Evolutionary conservation across 129 eudicot species (phyloP), one percentile per base, ranked within the genome.

Genomic region (Gnaphalium uliginosum): DNA sequence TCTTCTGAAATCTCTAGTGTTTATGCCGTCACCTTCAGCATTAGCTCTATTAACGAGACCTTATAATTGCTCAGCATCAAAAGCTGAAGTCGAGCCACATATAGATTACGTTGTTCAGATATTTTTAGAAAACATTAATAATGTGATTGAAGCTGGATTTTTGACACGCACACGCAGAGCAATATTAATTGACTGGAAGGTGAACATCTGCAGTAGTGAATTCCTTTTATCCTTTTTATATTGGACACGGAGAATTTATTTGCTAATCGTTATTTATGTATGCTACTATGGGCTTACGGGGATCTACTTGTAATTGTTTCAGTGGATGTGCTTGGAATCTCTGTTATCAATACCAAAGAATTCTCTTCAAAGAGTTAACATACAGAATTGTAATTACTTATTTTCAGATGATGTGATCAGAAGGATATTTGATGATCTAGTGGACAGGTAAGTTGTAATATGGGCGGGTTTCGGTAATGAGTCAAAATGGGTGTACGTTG

Each of bases 271-370:
- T 18, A 69, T 18, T 68, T 21, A 32, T 24, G 51, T 85, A 51
- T 27, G 9, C 11, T 59, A n/a, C 19, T 80, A 23, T 53, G 59
- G 50, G 54, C 66, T 72, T 72, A 29, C 41, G 5, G 35, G 15
- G 51, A 23, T 66, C 4, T 21, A 68, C 19, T 79, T 79, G 30
- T 85, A 79, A 71, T 81, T 25, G 71, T 24, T 90, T 71, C 85
- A 93, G 96, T 95, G 99, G 99, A 80, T 76, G 63, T 95, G 99
- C 85, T 69, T 91, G 76, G 99, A 95, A 78, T 89, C 85, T 37
- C 78, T 95, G 50, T 68, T 95, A 85, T 81, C 85, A 8, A 81
- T 89, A 32, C 90, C 89, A 18, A 84, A 81, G 6, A 62, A 70
- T 86, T 93, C 96, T 76, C 75, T 77, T 77, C 59, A 78, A 39